Evolutionary conservation across 163 green algal genomes (phyloP).

Genomic region (Prototheca cutis): DNA sequence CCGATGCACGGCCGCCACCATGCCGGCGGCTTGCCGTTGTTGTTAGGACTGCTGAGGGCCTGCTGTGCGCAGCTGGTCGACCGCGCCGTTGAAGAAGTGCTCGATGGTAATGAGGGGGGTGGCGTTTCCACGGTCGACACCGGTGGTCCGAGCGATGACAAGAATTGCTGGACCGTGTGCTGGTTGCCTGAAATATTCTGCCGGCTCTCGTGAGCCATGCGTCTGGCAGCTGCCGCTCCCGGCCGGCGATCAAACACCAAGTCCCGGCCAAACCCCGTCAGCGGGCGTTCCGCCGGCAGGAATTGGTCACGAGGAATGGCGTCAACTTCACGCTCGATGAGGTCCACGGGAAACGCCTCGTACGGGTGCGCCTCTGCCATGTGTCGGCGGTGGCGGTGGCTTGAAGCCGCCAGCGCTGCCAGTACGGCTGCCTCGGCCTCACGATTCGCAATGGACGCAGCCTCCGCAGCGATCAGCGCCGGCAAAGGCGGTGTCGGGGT

Average conservation of each 20-base stretch:
- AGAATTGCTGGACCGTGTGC: too few relatives aligned
- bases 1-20: too few relatives aligned
- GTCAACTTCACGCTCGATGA: conserved; percentile 29
- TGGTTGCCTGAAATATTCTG: too few relatives aligned
- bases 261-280: conserved; percentile 25
- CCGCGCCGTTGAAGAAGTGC: too few relatives aligned
- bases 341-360: conserved; percentile 25
- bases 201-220: too few relatives aligned
- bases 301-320: conserved; percentile 10
- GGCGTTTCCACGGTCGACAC: too few relatives aligned
- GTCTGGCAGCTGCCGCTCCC: neutral
- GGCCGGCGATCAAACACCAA: conserved; percentile 8
- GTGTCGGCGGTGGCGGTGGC: neutral
- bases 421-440: conserved; percentile 3
- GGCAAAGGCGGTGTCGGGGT: too few relatives aligned
- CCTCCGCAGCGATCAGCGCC: neutral
- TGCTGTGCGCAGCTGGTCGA: too few relatives aligned
- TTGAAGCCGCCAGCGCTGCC: conserved; percentile 3
- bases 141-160: too few relatives aligned
- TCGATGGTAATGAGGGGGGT: too few relatives aligned
- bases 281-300: conserved; percentile 6
- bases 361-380: conserved; percentile 20
- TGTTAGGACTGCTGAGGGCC: too few relatives aligned
- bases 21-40: too few relatives aligned
- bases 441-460: neutral